Base-by-base conservation (phyloP, 805 yeast species). In the Saturnispora sekii region DNA sequence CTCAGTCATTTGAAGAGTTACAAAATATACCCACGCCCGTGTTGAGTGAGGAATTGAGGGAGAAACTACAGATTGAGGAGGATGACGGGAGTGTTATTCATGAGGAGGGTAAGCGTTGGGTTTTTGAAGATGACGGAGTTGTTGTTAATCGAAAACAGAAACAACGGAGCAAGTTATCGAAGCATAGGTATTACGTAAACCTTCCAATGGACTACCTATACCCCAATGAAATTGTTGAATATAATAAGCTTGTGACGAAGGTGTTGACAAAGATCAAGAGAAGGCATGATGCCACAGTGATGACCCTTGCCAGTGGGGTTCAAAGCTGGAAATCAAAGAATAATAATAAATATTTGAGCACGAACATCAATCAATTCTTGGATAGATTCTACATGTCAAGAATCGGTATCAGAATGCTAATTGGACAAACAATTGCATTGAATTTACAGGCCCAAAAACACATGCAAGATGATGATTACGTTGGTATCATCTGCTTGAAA, bases 391-490 rank as follows among this genome's bases (percentile, higher is more conserved):
- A 88, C 67, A 80, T 87, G 88, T 80, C 87, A 43, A 72, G 96
- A 47, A 88, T 88, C 50, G 96, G 96, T 2, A 88, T 88, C 49
- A 73, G 96, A 51, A 88, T 88, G 94, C 72, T 87, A 35, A 84
- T 87, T 56, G 96, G 96, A n/a, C 96, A 87, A 65, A 95, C 87
- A 56, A 81, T 87, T 51, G 90, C 96, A 1, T 71, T 87, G 42
- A 57, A 59, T 35, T 55, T 55, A 35, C 63, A 58, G 36, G 51
- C 57, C 18, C 50, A 48, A 26, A 55, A 56, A 15, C 56, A 55
- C 44, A 79, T 64, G 74, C 75, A 69, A 15, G 60, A 61, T 41
- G 72, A 70, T 32, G 80, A 85, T 59, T 88, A 83, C 61, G 96
- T 87, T 33, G 96, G 96, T 3, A 86, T 88, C 47, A 85, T 87